Base-by-base conservation (phyloP, 352 stramenopile species). In the Globisporangium middletonii region DNA sequence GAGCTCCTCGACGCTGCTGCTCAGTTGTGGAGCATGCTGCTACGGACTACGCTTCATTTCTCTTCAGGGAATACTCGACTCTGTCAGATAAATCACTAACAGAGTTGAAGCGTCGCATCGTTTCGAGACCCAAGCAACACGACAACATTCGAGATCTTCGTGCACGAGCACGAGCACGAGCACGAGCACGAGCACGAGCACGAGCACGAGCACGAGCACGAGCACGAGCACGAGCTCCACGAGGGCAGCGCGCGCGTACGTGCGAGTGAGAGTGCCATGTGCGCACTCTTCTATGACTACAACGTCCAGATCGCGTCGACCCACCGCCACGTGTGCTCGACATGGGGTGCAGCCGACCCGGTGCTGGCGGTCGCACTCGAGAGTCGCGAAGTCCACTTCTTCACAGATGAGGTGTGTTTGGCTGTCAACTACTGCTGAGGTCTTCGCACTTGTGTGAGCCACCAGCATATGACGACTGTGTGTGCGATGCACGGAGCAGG, bases 301-400 rank as follows among this genome's bases (percentile, higher is more conserved):
- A 78, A 76, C 42, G 83, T 86, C 48, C 76, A 87, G 50, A 63
- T 91, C 18, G 68, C 83, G 11, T 59, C 73, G 11, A 89, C 75
- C 42, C 63, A 89, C 44, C 77, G 82, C 27, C 79, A 94, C 38
- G 69, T 94, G 23, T 84, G 78, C 65, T 79, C 75, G 18, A 70
- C 79, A 0, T 97, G 90, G 90, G 88, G 78, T 19, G 86, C 96
- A 57, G 69, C 74, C 28, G 88, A 97, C 45, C 73, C 84, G 0
- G 68, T 97, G 53, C 64, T 97, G 2, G 90, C 89, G 0, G 74
- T 95, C 12, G 83, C 63, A 7, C 63, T 92, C 41, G 81, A 96
- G 55, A 94, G 92, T 60, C 73, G 77, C 23, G 80, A 93, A 59
- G 72, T 97, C n/a, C 77, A 93, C 49, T 95, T 97, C 55, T 97